A percentile compares a stretch with the other conserved stretches of the same genome.
phyloP scores from a whole-genome alignment of 805 yeast genomes.

The Huiozyma naganishii region DNA sequence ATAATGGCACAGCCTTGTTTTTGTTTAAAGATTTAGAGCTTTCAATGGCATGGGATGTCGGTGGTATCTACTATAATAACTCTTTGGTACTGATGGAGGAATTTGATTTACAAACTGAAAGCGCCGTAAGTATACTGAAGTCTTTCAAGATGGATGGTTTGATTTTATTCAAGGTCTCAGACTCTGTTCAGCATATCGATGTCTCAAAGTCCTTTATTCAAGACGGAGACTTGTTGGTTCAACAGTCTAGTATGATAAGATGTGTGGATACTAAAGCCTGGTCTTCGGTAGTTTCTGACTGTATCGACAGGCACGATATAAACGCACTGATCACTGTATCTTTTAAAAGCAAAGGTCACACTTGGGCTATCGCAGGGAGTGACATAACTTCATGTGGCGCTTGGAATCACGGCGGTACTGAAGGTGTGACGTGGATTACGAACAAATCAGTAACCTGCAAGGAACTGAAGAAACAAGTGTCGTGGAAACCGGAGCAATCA shows the following conservation, averaged over 20 bases:
- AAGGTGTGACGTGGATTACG: slow-evolving; percentile 1
- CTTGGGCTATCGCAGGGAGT: neutral
- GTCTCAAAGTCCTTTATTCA: neutral
- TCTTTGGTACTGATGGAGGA: slow-evolving; percentile 18
- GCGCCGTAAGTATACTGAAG: neutral
- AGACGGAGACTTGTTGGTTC: no score
- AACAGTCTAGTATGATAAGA: neutral
- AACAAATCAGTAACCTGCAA: no score
- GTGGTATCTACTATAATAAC: slow-evolving; percentile 15
- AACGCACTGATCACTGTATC: slow-evolving; percentile 5
- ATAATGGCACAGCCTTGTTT: slow-evolving; percentile 22
- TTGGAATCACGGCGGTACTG: slow-evolving; percentile 6
- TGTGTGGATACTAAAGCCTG: slow-evolving; percentile 11
- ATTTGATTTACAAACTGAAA: slow-evolving; percentile 1
- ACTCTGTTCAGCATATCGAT: neutral
- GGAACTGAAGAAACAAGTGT: no score
- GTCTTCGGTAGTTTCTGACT: slow-evolving; percentile 11
- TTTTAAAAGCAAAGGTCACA: slow-evolving; percentile 8
- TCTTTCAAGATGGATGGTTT: neutral
- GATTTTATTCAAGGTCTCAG: neutral
- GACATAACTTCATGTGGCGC: slow-evolving; percentile 1
- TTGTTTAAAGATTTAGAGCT: slow-evolving; percentile 26
- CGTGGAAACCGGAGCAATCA: no score
- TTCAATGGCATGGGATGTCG: slow-evolving; percentile 30
- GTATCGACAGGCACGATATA: slow-evolving; percentile 12